Conservation (phyloP, 768 basidiomycete species). For the Termitomyces sp. region DNA sequence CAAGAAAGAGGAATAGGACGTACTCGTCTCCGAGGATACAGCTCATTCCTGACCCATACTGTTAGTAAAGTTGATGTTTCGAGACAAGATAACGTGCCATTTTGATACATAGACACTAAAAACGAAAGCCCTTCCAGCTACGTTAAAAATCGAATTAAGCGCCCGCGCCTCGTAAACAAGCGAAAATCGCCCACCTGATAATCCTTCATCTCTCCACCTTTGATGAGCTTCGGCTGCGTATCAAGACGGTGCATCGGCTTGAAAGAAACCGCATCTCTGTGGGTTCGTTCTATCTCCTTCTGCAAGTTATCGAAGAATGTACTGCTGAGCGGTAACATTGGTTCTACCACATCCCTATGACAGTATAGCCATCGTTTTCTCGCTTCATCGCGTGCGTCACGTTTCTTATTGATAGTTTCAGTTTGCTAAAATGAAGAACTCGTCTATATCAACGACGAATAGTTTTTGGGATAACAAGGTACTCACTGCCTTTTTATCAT, state of each 20-base stretch:
- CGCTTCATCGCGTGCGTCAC: constrained; percentile 37
- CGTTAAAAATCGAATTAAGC: not conserved
- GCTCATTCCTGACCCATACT: constrained; percentile 48
- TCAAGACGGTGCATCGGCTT: constrained; percentile 38
- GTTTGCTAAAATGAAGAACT: constrained; percentile 35
- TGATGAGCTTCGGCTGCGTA: constrained; percentile 50
- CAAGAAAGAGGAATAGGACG: constrained; percentile 19
- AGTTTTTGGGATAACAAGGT: not conserved
- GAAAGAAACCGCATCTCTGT: constrained; percentile 21
- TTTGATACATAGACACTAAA: constrained; percentile 65
- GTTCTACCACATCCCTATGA: constrained; percentile 43
- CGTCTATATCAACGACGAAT: not conserved
- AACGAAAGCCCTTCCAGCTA: constrained; percentile 65
- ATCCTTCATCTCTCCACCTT: constrained; percentile 64
- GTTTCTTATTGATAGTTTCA: constrained; percentile 33
- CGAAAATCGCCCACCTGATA: constrained; percentile 52
- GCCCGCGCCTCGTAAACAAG: not conserved
- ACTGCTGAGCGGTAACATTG: constrained; percentile 42
- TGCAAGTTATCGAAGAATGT: constrained; percentile 37
- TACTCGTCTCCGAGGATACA: constrained; percentile 73
- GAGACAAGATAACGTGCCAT: constrained; percentile 39
- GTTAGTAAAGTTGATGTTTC: not conserved
- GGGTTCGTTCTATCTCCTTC: constrained; percentile 23
- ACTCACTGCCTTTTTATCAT: constrained; percentile 41
- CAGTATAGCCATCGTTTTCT: constrained; percentile 45